Conservation (phyloP, 179 eudicot species). For the Patellifolia procumbens region DNA sequence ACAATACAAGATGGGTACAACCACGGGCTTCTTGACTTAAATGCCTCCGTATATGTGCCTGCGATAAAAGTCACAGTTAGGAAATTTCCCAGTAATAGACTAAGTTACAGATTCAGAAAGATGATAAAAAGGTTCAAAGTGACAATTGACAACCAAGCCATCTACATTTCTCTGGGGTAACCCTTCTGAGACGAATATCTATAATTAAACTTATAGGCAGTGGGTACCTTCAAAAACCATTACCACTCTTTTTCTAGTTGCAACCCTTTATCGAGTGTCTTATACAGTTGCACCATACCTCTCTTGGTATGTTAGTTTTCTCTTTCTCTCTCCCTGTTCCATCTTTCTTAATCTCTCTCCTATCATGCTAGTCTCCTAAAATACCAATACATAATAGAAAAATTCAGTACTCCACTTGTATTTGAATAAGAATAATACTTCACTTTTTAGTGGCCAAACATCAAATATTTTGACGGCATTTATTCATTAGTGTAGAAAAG, state of each 20-base stretch:
- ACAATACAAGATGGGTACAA: constrained; percentile 74
- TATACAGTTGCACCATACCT: no score
- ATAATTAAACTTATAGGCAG: neutral
- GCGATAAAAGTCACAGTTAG: constrained; percentile 20
- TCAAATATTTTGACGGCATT: no score
- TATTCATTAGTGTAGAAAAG: no score
- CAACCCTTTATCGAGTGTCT: no score
- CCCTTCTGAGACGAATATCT: neutral
- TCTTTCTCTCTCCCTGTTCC: no score
- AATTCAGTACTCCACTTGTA: no score
- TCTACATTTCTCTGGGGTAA: neutral
- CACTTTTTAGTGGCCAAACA: no score
- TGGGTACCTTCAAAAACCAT: neutral
- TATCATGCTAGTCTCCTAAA: no score
- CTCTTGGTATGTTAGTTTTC: no score
- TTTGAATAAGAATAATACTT: no score
- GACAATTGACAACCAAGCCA: constrained; percentile 1
- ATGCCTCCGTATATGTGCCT: constrained; percentile 93
- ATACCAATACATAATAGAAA: no score
- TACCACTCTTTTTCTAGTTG: neutral
- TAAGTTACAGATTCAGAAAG: neutral
- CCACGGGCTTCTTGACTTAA: constrained; percentile 94
- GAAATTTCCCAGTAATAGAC: neutral
- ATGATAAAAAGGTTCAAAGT: neutral
- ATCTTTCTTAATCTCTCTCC: no score